Base-by-base conservation (phyloP, 352 stramenopile genomes). In the Phytophthora kernoviae region DNA sequence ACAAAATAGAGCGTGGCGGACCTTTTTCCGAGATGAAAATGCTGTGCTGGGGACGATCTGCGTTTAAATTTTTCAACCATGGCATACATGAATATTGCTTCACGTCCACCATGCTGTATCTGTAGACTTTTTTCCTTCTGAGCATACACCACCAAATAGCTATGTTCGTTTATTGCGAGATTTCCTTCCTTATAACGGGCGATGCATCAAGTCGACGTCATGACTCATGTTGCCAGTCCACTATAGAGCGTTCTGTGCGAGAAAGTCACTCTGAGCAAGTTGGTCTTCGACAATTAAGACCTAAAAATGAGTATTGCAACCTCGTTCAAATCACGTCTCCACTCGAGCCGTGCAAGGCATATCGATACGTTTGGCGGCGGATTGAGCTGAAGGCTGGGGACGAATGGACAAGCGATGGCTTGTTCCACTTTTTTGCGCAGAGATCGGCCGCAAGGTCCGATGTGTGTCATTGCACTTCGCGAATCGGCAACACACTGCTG, bases 391-490 rank as follows among this genome's bases (percentile, higher is more conserved):
- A 52, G 52, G 37, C 39, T 18, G 9, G 24, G 20, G 21, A 30
- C 43, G 24, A 10, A 11, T 22, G 32, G 46, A 55, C 45, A 52
- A 50, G 27, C 45, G 41, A 34, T 45, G 44, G 21, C 5, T 22
- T 3, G 24, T 44, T 18, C 42, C 54, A 54, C 42, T 60, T 53
- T 30, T 4, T 18, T 33, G 58, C 54, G 27, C 57, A 72, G 47
- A 68, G 18, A 72, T 57, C 49, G 63, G 54, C 64, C 63, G 21
- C 17, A 68, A 63, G 63, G 40, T 68, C 58, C 63, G 58, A 64
- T 67, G 58, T 70, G 3, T 21, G 39, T 24, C 39, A 44, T 20
- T 44, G 2, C 39, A 44, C 24, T 7, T 14, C 37, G 41, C 55
- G 55, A 65, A 15, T 30, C 22, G 14, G 41, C 61, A 55, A 44